A percentile compares a stretch with the other conserved stretches of the same genome.
Evolutionary conservation across 169 alveolate genomes (phyloP).

Genomic region (Pseudocohnilembus persalinus): DNA sequence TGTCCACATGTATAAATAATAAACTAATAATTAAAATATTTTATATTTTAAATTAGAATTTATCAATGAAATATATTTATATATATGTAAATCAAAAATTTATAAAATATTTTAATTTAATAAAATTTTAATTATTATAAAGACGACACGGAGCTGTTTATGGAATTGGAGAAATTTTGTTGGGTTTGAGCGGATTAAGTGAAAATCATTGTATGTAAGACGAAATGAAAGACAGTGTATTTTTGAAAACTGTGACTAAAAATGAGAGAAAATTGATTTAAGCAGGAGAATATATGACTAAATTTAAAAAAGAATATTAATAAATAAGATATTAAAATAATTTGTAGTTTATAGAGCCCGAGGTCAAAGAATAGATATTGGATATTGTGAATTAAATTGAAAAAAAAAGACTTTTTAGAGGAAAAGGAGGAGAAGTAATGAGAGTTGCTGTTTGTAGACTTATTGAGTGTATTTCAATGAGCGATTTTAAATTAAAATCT

Average conservation of each 20-base stretch:
- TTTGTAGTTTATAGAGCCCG: slow-evolving; percentile 46
- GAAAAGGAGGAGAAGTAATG: slow-evolving; percentile 86
- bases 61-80: background rate
- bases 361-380: slow-evolving; percentile 43
- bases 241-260: slow-evolving; percentile 54
- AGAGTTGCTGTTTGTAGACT: slow-evolving; percentile 76
- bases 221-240: slow-evolving; percentile 61
- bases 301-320: slow-evolving; percentile 64
- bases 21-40: background rate
- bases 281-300: slow-evolving; percentile 67
- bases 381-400: slow-evolving; percentile 66
- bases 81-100: too few relatives aligned
- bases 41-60: background rate
- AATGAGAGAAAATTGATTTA: slow-evolving; percentile 68
- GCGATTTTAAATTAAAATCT: slow-evolving; percentile 51
- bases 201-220: slow-evolving; percentile 34
- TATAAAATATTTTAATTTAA: too few relatives aligned
- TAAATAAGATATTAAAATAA: slow-evolving; percentile 37
- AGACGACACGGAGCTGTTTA: slow-evolving; percentile 80
- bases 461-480: slow-evolving; percentile 58
- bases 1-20: slow-evolving; percentile 27
- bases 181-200: slow-evolving; percentile 75
- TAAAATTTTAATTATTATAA: slow-evolving; percentile 28
- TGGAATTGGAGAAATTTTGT: slow-evolving; percentile 75
- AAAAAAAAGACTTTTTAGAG: slow-evolving; percentile 73